A percentile compares a stretch with the other conserved stretches of the same genome.
Evolutionary conservation across 345 rosid species (phyloP).

Genomic region (Raphanus raphanistrum): DNA sequence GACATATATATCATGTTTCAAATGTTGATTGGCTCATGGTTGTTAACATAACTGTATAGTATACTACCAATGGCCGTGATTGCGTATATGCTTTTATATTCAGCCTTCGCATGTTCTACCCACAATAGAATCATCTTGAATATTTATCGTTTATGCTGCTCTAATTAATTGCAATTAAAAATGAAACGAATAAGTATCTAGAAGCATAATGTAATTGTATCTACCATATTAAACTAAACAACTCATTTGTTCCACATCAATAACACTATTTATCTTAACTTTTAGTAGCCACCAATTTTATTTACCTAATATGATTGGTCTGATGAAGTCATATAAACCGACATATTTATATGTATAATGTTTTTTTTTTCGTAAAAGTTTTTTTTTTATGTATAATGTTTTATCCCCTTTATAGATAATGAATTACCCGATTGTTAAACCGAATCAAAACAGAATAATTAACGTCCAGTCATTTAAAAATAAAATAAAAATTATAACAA

Average conservation of each 20-base stretch:
- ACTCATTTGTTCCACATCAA: conserved; percentile 3
- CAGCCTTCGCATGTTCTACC: background rate
- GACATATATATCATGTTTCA: background rate
- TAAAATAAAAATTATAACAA: background rate
- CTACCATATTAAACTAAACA: conserved; percentile 11
- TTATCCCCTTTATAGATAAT: conserved; percentile 36
- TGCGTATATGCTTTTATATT: background rate
- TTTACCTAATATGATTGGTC: conserved; percentile 32
- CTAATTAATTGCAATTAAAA: background rate
- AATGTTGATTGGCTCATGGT: background rate
- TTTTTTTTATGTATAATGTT: conserved; percentile 28
- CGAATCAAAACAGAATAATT: conserved; percentile 29
- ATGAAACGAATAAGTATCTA: background rate
- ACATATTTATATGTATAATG: conserved; percentile 31
- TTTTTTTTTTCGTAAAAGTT: too few relatives aligned
- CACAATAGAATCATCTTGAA: background rate
- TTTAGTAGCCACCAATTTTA: conserved; percentile 32
- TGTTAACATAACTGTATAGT: background rate
- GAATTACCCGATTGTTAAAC: conserved; percentile 22
- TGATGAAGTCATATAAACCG: conserved; percentile 18
- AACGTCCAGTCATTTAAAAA: conserved; percentile 20
- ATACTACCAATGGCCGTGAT: background rate
- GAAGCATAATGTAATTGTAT: background rate
- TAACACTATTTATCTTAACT: conserved; percentile 7
- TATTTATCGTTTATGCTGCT: conserved; percentile 1